These are phyloP conservation scores for Pleurotus eryngii DNA, from an alignment of 768 basidiomycete genomes.

Conservation along the genomic window DNA sequence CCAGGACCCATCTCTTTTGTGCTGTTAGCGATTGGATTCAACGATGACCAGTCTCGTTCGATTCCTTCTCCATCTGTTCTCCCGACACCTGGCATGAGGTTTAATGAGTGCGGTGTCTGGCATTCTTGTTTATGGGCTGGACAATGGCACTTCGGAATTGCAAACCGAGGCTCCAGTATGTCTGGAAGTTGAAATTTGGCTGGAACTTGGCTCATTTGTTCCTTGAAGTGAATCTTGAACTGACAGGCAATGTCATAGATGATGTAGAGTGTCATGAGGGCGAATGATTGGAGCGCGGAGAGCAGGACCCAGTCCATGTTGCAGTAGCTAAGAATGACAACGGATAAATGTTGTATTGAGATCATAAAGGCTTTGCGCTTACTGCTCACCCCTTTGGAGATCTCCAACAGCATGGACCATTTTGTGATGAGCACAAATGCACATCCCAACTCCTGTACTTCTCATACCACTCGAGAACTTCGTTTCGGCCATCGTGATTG, in stretches of 20 bases:
- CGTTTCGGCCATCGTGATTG: background rate
- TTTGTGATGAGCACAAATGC: background rate
- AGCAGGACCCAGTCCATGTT: slow-evolving; percentile 5
- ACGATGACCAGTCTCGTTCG: slow-evolving; percentile 25
- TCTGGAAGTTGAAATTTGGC: background rate
- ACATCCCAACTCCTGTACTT: background rate
- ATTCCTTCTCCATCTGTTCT: slow-evolving; percentile 29
- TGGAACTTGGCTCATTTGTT: background rate
- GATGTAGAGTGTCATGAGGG: background rate
- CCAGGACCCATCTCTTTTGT: background rate
- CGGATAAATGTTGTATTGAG: background rate
- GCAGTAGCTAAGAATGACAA: background rate
- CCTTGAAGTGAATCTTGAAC: background rate
- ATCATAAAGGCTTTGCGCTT: background rate
- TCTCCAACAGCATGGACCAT: background rate
- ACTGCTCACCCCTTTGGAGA: slow-evolving; percentile 1
- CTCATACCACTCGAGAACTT: background rate
- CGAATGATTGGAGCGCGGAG: background rate
- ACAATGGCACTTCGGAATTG: slow-evolving; percentile 11
- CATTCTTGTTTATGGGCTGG: slow-evolving; percentile 8
- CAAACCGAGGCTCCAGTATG: background rate
- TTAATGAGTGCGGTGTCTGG: slow-evolving; percentile 9
- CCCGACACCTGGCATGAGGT: slow-evolving; percentile 13
- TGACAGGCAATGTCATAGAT: background rate
- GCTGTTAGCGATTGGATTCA: slow-evolving; percentile 15